These are phyloP conservation scores for Lophiotrema nucula DNA, from an alignment of 495 filamentous ascomycete species.

Conservation along the genomic window DNA sequence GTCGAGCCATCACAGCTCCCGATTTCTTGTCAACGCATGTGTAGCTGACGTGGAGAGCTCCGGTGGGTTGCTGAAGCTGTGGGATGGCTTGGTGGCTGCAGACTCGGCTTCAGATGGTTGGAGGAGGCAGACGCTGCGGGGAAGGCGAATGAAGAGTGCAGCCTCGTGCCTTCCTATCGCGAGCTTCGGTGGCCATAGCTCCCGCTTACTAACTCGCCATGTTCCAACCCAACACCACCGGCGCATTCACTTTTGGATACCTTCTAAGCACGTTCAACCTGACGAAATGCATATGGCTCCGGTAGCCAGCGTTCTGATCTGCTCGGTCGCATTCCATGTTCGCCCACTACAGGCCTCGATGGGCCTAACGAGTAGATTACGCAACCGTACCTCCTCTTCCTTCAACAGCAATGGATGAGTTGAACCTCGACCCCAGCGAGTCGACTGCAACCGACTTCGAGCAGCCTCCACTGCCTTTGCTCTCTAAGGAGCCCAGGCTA, in stretches of 20 bases:
- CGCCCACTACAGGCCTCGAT: too few relatives aligned
- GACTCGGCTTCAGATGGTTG: conserved; percentile 9
- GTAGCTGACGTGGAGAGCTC: neutral
- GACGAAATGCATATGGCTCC: too few relatives aligned
- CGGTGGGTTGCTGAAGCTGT: neutral
- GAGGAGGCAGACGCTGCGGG: conserved; percentile 26
- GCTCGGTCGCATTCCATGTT: too few relatives aligned
- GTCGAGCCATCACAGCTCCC: conserved; percentile 26
- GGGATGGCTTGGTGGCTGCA: conserved; percentile 1
- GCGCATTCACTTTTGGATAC: neutral
- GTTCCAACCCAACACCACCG: neutral
- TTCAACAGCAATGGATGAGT: neutral
- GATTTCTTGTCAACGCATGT: conserved; percentile 11
- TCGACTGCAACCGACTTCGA: neutral
- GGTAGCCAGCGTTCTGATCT: too few relatives aligned
- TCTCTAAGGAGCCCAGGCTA: conserved; percentile 10
- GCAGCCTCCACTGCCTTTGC: conserved; percentile 2
- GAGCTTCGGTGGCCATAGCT: conserved; percentile 13
- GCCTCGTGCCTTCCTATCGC: too few relatives aligned
- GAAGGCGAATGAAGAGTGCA: conserved; percentile 13
- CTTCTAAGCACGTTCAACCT: too few relatives aligned
- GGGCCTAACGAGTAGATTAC: too few relatives aligned
- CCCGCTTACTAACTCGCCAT: neutral
- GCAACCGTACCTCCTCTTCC: too few relatives aligned
- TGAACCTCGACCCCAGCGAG: too few relatives aligned